Evolutionary conservation across 108 stramenopile genomes (phyloP).

Genomic region (Stephanodiscus triporus): DNA sequence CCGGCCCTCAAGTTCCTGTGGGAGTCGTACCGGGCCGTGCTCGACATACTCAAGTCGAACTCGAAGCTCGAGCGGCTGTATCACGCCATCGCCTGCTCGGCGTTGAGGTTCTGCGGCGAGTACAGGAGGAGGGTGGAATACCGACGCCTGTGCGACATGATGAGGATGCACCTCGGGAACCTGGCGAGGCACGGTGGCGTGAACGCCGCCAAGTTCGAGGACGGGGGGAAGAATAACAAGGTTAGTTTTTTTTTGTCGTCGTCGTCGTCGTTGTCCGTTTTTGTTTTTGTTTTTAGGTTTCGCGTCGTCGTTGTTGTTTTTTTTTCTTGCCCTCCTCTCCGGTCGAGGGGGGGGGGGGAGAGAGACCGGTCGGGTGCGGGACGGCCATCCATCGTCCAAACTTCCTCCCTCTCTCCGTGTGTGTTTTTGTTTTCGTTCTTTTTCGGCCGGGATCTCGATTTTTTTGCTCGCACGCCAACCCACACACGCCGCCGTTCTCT

Average conservation of each 20-base stretch:
- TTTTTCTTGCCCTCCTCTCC: too few species aligned
- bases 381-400: too few species aligned
- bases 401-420: too few species aligned
- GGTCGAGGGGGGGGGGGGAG: too few species aligned
- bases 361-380: too few species aligned
- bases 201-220: conserved; percentile 43
- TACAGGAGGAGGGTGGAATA: conserved; percentile 93
- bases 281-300: too few species aligned
- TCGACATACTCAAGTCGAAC: conserved; percentile 94
- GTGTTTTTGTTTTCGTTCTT: too few species aligned
- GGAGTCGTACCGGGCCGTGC: conserved; percentile 96
- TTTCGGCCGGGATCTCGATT: too few species aligned
- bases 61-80: conserved; percentile 95
- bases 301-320: too few species aligned
- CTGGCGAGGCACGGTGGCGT: conserved; percentile 87
- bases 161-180: conserved; percentile 94
- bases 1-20: conserved; percentile 98
- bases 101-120: conserved; percentile 90
- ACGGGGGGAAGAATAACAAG: conserved; percentile 77
- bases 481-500: too few species aligned
- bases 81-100: conserved; percentile 82
- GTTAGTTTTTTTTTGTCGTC: conserved; percentile 32
- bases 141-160: conserved; percentile 93
- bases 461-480: not conserved
- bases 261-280: too few species aligned